Evolutionary conservation across 257 asterid species (phyloP).

Genomic region (Nicotiana sylvestris): DNA sequence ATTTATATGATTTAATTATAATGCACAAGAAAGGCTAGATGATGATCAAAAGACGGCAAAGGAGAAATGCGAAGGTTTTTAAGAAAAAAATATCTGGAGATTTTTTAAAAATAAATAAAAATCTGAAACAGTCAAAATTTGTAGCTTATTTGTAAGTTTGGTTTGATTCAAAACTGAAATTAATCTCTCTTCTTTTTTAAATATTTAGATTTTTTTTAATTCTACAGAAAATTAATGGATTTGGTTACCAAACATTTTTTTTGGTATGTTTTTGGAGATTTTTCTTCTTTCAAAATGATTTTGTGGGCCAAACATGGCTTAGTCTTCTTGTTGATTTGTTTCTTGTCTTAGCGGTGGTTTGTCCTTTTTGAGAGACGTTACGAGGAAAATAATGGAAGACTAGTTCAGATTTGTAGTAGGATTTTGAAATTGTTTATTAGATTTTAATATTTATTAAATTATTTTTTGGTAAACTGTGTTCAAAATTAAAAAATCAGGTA

Average conservation of each 20-base stretch:
- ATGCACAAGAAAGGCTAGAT: too few relatives aligned
- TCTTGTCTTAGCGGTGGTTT: not conserved
- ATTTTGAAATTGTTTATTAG: too few relatives aligned
- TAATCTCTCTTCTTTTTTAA: not conserved
- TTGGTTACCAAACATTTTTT: not conserved
- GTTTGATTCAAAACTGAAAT: not conserved
- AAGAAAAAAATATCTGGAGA: not conserved
- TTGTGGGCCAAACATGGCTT: constrained; percentile 5
- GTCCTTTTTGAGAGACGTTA: not conserved
- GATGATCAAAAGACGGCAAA: too few relatives aligned
- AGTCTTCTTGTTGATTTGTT: not conserved
- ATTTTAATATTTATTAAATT: too few relatives aligned
- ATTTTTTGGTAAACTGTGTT: too few relatives aligned
- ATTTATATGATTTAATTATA: too few relatives aligned
- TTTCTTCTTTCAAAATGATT: not conserved
- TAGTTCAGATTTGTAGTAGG: too few relatives aligned
- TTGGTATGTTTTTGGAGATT: not conserved
- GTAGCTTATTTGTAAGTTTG: not conserved
- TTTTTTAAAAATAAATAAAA: not conserved
- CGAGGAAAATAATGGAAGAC: too few relatives aligned
- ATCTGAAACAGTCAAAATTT: not conserved
- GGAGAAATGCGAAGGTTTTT: not conserved
- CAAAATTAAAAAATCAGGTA: too few relatives aligned
- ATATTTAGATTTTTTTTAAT: not conserved
- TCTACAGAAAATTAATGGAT: not conserved